Base-by-base conservation (phyloP, 768 basidiomycete genomes). In the Pleurotus cornucopiae region DNA sequence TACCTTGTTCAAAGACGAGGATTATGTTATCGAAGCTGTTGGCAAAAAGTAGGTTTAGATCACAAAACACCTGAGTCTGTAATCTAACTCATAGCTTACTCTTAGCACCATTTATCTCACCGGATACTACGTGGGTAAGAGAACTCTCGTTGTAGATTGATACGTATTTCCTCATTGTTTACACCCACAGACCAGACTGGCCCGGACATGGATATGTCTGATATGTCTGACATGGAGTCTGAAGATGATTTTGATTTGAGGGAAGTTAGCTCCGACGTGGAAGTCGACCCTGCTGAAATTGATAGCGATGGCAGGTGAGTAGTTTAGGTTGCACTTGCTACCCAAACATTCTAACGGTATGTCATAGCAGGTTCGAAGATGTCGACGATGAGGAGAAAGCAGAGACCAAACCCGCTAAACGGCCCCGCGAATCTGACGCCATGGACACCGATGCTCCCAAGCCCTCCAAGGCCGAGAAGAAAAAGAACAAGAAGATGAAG, bases 251-350 rank as follows among this genome's bases (percentile, higher is more conserved):
- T 79, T 59, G 78, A 84, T 62, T 77, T 90, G n/a, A 80, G 77
- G 39, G 87, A 89, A 56, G 85, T 92, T 53, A 87, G 86, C 71
- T 91, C 87, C 5, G 92, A 94, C 63, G 89, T 91, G 40, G 90
- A 93, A 65, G 76, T 93, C 63, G 78, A 87, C 60, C 76, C 76
- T 0, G 79, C 79, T 38, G 87, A 86, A 12, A 59, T 88, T 20
- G 76, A 78, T 30, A 83, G 75, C 57, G 83, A 83, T 57, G 80
- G 75, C 14, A 79, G 80, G 82, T 83, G 60, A 46, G 74, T 67
- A 3, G 30, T 34, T 9, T 56, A 56, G 48, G 34, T 21, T 40
- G 57, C 13, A 20, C 51, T 18, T 52, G 25, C 37, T 51, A 13
- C 11, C 18, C 12, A 13, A 38, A 20, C n/a, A 14, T 3, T 16